Percentiles rank a stretch among this genome's conserved stretches.
These are phyloP conservation scores for Trypanosoma melophagium DNA, from an alignment of 208 protist genomes.

Conservation along the genomic window DNA sequence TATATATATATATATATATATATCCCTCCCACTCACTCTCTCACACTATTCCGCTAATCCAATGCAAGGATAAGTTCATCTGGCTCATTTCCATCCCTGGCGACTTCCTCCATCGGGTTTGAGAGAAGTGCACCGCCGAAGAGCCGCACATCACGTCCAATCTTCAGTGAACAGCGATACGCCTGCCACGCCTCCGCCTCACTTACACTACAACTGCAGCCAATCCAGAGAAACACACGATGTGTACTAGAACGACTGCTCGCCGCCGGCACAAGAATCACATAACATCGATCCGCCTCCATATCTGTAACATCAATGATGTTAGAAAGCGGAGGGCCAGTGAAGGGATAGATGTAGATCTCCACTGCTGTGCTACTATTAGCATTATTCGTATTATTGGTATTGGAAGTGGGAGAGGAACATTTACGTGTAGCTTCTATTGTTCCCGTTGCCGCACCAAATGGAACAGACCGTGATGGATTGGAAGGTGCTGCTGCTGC, in stretches of 20 bases:
- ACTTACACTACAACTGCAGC: conserved; percentile 29
- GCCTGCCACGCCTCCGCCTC: conserved; percentile 26
- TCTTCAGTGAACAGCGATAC: conserved; percentile 23
- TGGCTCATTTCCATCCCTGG: conserved; percentile 66
- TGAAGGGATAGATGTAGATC: conserved; percentile 51
- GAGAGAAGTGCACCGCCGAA: conserved; percentile 20
- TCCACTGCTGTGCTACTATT: neutral
- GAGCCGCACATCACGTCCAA: conserved; percentile 23
- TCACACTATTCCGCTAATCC: too few relatives aligned
- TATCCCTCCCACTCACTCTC: too few relatives aligned
- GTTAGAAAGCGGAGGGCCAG: conserved; percentile 16
- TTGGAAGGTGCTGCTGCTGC: neutral
- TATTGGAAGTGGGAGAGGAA: conserved; percentile 18
- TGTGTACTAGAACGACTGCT: neutral
- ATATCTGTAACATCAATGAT: conserved; percentile 60
- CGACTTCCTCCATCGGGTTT: conserved; percentile 41
- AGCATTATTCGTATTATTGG: neutral
- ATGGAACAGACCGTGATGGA: neutral
- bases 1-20: neutral
- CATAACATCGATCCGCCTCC: conserved; percentile 48
- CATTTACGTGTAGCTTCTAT: neutral
- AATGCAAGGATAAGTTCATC: conserved; percentile 61
- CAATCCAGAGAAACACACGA: conserved; percentile 59
- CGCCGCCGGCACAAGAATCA: conserved; percentile 40
- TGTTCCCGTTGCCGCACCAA: neutral